Evolutionary conservation across 257 asterid species (phyloP), one percentile per base, ranked within the genome.

Genomic region (Parsonsia alboflavescens): DNA sequence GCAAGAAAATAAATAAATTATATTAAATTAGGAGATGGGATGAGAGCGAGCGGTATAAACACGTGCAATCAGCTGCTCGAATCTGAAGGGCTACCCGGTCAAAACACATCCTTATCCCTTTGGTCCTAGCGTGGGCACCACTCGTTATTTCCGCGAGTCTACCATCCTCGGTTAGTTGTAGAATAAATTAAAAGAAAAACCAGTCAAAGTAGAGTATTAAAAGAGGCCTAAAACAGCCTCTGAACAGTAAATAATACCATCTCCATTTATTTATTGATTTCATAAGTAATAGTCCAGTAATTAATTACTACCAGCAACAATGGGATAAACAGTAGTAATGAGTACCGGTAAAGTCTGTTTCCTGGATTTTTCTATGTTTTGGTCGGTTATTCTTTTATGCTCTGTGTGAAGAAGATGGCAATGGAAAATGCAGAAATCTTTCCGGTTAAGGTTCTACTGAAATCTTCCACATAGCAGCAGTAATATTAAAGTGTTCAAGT

Each of bases 31-130:
- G 28, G 45, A 56, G 42, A 77, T 71, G 61, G 33, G 77, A 49
- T 16, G 54, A 72, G 70, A 41, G 73, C 61, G 70, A 41, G 73
- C 61, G 70, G 70, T 0, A 65, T 42, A 58, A 54, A 64, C 77
- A 72, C 81, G 77, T 77, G 76, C 72, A 13, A 63, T 3, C 12
- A 46, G 53, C 48, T 71, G 68, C 72, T 63, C 80, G 59, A 63
- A 63, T 62, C 80, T 66, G 52, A 53, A 77, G 68, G 68, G 36
- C 30, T 70, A 64, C 73, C 69, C 68, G 67, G 76, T 77, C 80
- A 71, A 77, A 72, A 33, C 62, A 15, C 1, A 22, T n/a, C 39
- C 6, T 45, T 44, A 45, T 44, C 19, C 8, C 3, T 19, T 30
- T 2, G 33, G 39, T 28, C 24, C 10, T 50, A 46, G 10, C 76